phyloP scores from a whole-genome alignment of 768 basidiomycete species.

The Hebeloma cylindrosporum region DNA sequence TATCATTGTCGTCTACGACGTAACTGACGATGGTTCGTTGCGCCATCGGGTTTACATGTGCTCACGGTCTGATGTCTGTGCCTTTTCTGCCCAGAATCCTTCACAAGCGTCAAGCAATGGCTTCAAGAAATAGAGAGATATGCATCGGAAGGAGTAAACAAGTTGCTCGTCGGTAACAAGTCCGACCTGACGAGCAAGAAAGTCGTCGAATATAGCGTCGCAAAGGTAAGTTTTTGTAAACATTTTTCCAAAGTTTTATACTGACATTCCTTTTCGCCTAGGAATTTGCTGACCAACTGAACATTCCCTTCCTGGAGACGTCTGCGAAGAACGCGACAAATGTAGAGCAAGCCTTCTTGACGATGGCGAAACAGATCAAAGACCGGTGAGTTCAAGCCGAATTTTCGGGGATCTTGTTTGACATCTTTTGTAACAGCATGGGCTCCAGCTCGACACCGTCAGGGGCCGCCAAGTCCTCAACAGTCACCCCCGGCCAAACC shows the following conservation, averaged over 20 bases:
- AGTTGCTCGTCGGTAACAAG: slow-evolving; percentile 98
- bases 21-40: slow-evolving; percentile 83
- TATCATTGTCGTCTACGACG: slow-evolving; percentile 98
- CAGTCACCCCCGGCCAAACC: slow-evolving; percentile 81
- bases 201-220: slow-evolving; percentile 85
- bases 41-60: background rate
- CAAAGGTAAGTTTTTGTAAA: slow-evolving; percentile 54
- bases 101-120: slow-evolving; percentile 95
- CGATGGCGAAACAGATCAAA: slow-evolving; percentile 96
- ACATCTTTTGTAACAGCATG: slow-evolving; percentile 56
- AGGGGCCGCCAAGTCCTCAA: slow-evolving; percentile 76
- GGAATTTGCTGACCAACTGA: slow-evolving; percentile 95
- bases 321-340: slow-evolving; percentile 99
- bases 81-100: slow-evolving; percentile 63
- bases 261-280: slow-evolving; percentile 29
- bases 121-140: slow-evolving; percentile 92
- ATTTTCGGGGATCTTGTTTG: too few relatives aligned
- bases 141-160: slow-evolving; percentile 98
- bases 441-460: slow-evolving; percentile 76
- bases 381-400: slow-evolving; percentile 86
- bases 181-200: slow-evolving; percentile 98
- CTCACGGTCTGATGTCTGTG: slow-evolving; percentile 2
- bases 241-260: background rate
- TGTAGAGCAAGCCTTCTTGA: slow-evolving; percentile 99
- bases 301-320: slow-evolving; percentile 95